phyloP scores from a whole-genome alignment of 2,329 filamentous ascomycete species.

The Cladobotryum protrusum region DNA sequence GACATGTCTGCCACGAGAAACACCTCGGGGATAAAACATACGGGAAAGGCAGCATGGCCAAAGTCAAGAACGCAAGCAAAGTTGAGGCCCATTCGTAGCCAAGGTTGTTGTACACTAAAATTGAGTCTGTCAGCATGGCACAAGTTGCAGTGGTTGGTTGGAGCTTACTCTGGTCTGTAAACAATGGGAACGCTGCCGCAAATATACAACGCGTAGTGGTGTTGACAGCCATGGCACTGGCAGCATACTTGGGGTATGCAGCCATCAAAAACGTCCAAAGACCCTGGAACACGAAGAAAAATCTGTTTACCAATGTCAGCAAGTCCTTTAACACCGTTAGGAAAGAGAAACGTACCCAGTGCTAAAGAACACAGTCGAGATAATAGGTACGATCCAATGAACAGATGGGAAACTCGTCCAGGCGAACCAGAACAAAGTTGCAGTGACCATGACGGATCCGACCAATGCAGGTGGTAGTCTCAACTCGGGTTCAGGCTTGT shows the following conservation, averaged over 20 bases:
- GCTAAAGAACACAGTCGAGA: constrained; percentile 38
- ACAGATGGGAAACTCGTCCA: constrained; percentile 49
- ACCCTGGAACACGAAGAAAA: constrained; percentile 48
- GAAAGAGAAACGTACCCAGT: constrained; percentile 35
- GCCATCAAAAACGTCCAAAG: constrained; percentile 59
- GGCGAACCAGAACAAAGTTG: constrained; percentile 54
- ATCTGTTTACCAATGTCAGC: no score
- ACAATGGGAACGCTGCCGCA: constrained; percentile 62
- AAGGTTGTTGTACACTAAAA: constrained; percentile 38
- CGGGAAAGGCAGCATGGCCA: constrained; percentile 29
- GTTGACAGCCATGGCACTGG: constrained; percentile 63
- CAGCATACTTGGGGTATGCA: constrained; percentile 63
- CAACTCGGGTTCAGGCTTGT: constrained; percentile 34
- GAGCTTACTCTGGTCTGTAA: constrained; percentile 41
- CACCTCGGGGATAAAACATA: no score
- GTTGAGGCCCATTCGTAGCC: constrained; percentile 67
- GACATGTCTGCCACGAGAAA: no score
- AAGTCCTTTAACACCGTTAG: no score
- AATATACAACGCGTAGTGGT: constrained; percentile 61
- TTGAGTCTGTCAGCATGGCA: no score
- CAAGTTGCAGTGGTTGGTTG: no score
- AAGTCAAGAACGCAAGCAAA: constrained; percentile 62
- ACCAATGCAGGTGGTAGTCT: constrained; percentile 51
- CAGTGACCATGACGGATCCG: constrained; percentile 46
- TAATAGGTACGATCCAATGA: constrained; percentile 44